Evolutionary conservation across 495 filamentous ascomycete genomes (phyloP), one percentile per base, ranked within the genome.

Genomic region (Penicillium waksmanii): DNA sequence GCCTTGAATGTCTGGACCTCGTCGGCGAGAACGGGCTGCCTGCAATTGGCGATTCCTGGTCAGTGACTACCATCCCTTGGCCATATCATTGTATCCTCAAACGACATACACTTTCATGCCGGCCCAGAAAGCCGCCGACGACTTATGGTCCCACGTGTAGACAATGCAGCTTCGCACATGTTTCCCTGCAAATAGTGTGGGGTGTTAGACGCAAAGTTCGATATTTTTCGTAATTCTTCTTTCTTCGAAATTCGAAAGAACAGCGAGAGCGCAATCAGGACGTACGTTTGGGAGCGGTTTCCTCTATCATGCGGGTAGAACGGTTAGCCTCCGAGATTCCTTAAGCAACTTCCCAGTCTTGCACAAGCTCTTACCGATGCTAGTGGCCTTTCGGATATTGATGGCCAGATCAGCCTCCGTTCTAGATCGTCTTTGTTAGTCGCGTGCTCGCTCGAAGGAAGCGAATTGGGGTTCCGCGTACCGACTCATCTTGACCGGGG

Each of bases 81-180:
- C 15, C 15, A 31, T 8, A 10, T 18, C 13, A 13, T 51, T 17
- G 12, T 4, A 31, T 18, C 25, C 9, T 36, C 19, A 34, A 40
- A 38, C 34, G 55, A 73, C 89, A 59, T 81, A 95, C 89, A 98
- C 95, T 86, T 98, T 98, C 88, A 98, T 96, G 70, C 92, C 93
- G 49, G 90, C 87, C 95, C 95, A 98, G 78, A 98, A 98, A 66
- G 92, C 92, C 65, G 86, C 82, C 43, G 94, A 97, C 61, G 91
- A 96, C 79, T 97, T 97, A 81, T 98, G 93, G 79, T 98, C 95
- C 95, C 95, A 98, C 56, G 95, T 98, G 73, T 98, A 98, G 44
- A 98, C 93, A 72, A 98, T 98, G 71, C 92, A 96, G 68, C 89
- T 92, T 58, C 95, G 89, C 59, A 98, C 95, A 92, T 98, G 95